Conservation (phyloP, 1,139 yeast species). For the Eremothecium cymbalariae region DNA sequence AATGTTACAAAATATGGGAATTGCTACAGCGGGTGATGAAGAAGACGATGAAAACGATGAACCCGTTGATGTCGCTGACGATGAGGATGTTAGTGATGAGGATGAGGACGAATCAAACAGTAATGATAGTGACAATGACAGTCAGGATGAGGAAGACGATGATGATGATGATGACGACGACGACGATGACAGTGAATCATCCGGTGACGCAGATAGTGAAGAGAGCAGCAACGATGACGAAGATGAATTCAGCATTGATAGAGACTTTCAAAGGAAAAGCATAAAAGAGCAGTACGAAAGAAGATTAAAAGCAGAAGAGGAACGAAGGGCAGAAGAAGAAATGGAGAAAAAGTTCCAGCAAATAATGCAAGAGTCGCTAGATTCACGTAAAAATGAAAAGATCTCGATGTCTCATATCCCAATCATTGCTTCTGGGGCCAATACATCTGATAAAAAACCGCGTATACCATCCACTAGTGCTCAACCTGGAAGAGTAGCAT, state of each 20-base stretch:
- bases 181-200: constrained; percentile 18
- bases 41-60: constrained; percentile 19
- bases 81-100: constrained; percentile 21
- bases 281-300: constrained; percentile 34
- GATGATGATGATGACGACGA: constrained; percentile 22
- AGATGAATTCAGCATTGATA: constrained; percentile 25
- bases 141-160: constrained; percentile 24
- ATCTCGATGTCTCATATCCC: constrained; percentile 22
- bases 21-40: constrained; percentile 20
- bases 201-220: constrained; percentile 18
- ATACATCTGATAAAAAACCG: neutral
- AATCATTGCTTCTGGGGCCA: constrained; percentile 11
- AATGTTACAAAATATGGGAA: constrained; percentile 19
- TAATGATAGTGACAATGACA: constrained; percentile 25
- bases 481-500: constrained; percentile 34
- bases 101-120: constrained; percentile 24
- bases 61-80: constrained; percentile 12
- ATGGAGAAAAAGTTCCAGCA: constrained; percentile 48
- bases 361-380: constrained; percentile 44
- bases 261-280: constrained; percentile 25
- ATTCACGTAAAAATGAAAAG: constrained; percentile 31
- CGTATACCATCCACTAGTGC: neutral
- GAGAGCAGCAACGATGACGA: constrained; percentile 23
- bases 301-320: constrained; percentile 35
- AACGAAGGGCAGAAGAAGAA: constrained; percentile 41